Base-by-base conservation (phyloP, 2,329 filamentous ascomycete genomes). In the Hymenoscyphus occultus region DNA sequence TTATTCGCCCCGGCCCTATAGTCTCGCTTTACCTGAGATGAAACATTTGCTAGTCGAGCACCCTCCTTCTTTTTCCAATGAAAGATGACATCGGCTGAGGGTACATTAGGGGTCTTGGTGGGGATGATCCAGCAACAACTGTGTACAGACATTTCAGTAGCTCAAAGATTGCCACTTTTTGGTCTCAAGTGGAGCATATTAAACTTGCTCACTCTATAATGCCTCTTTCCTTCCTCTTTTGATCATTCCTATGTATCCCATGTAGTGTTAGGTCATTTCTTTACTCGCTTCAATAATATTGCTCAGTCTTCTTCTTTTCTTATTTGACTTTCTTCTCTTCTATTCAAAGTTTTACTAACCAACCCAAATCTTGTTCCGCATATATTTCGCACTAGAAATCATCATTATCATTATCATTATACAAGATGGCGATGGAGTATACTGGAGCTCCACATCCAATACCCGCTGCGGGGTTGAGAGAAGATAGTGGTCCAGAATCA, bases 401-500 rank as follows among this genome's bases (percentile, higher is more conserved):
- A 9, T 42, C 40, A 42, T 40, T 60, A 9, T 42, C 40, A 42
- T 40, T 28, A 5, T 48, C 12, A 14, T 40, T 48, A 14, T 60
- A 39, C 39, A 60, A 39, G 14, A 42, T 60, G 58, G 14, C 39
- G 28, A 42, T 42, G 22, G 40, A 60, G 40, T 42, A 32, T 31
- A 4, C n/a, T 48, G 39, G 19, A 31, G 35, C 39, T 19, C 39
- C 58, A 10, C 22, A 31, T 32, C 39, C 45, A 39, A 40, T n/a
- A 5, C 54, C 59, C 22, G n/a, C 22, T 13, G 32, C 59, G 12
- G 31, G 16, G 3, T 59, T 40, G 31, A 39, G 61, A 28, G 61
- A 63, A 51, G 56, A 39, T 51, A 63, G 56, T 59, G 56, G 39
- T 19, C 56, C 42, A 39, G 61, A 63, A 5, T 63, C 61, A 63